Conservation (phyloP, 768 basidiomycete genomes). For the Tylopilus vinaceipallidus region DNA sequence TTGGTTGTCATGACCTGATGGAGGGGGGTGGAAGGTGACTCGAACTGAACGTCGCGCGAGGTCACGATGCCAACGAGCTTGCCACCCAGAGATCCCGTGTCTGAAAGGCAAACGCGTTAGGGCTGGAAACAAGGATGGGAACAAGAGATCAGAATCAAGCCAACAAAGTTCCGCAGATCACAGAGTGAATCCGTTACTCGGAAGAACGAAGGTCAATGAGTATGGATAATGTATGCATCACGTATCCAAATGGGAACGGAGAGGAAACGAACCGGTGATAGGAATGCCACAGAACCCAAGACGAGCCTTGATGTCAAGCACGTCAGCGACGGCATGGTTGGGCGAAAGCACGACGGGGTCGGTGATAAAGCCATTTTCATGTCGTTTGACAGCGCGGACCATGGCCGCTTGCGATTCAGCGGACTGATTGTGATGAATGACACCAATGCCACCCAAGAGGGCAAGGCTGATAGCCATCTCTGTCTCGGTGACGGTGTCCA, state of each 20-base stretch:
- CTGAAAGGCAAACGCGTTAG: conserved; percentile 41
- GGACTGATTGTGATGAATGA: conserved; percentile 95
- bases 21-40: conserved; percentile 60
- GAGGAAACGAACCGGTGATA: conserved; percentile 79
- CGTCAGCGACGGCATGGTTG: conserved; percentile 75
- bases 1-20: conserved; percentile 85
- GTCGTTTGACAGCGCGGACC: conserved; percentile 97
- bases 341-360: conserved; percentile 91
- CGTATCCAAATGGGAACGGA: conserved; percentile 5
- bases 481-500: conserved; percentile 98
- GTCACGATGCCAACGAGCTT: conserved; percentile 97
- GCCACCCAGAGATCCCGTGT: conserved; percentile 82
- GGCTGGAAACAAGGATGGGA: conserved; percentile 3
- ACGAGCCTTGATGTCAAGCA: conserved; percentile 86
- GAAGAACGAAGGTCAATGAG: conserved; percentile 86
- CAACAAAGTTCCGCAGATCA: conserved; percentile 66
- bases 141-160: conserved; percentile 14
- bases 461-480: conserved; percentile 94
- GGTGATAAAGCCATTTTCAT: conserved; percentile 98
- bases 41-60: conserved; percentile 94
- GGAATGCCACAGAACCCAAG: conserved; percentile 97
- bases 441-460: conserved; percentile 94
- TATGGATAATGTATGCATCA: conserved; percentile 48
- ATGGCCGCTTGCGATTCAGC: conserved; percentile 88
- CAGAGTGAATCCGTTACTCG: conserved; percentile 65